phyloP scores from a whole-genome alignment of 176 grass and related monocot genomes.

The Tillandsia leiboldiana region DNA sequence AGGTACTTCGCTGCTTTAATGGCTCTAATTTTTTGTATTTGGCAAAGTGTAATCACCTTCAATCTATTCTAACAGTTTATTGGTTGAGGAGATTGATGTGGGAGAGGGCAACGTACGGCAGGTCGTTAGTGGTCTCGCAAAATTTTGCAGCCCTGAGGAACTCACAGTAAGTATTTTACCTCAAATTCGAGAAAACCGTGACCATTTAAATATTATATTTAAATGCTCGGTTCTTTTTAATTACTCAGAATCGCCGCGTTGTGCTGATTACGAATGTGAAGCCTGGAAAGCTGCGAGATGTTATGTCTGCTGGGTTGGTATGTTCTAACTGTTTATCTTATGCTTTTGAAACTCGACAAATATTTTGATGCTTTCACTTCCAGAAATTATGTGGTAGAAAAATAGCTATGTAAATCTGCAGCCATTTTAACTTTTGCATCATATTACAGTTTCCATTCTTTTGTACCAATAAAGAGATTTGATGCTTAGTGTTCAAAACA shows the following conservation, averaged over 20 bases:
- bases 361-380: no score
- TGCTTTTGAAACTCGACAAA: not conserved
- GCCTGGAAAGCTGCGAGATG: constrained; percentile 85
- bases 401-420: not conserved
- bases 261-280: constrained; percentile 98
- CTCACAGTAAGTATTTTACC: constrained; percentile 50
- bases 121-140: constrained; percentile 97
- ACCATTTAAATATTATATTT: not conserved
- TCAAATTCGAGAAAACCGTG: not conserved
- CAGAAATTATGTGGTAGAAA: no score
- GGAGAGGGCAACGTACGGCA: constrained; percentile 79
- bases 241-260: constrained; percentile 64
- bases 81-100: constrained; percentile 98
- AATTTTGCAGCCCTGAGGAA: constrained; percentile 74
- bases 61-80: constrained; percentile 39
- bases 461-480: not conserved
- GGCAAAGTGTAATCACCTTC: not conserved
- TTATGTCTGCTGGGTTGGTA: constrained; percentile 97
- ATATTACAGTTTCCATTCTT: no score
- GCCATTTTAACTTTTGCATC: not conserved
- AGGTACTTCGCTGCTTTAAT: constrained; percentile 34
- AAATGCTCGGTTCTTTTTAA: constrained; percentile 11
- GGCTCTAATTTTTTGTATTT: not conserved
- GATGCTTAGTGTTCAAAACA: not conserved
- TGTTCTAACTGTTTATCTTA: constrained; percentile 9